Evolutionary conservation across 2,329 filamentous ascomycete species (phyloP), one percentile per base, ranked within the genome.

Genomic region (Sordariomycetes sp.): DNA sequence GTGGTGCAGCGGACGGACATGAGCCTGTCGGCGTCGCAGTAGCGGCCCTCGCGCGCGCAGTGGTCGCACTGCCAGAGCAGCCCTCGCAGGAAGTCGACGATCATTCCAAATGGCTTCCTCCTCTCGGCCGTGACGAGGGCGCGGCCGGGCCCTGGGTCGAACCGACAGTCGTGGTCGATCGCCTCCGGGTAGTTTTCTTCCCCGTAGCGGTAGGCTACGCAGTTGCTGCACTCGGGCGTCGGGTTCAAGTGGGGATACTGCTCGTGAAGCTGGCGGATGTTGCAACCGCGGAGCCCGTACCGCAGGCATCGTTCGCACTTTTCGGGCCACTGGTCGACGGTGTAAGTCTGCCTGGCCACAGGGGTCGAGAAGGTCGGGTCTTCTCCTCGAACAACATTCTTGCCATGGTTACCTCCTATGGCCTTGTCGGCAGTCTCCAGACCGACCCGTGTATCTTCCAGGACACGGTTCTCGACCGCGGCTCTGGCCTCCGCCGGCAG

Each of bases 11-110:
- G 3, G 18, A 57, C 25, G 43, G 16, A 20, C 22, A 57, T 34
- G 40, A 51, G 24, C 12, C 55, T 48, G 25, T 59, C 58, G 32
- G 40, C 54, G 32, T 59, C 58, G 55, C 58, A 59, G 48, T 48
- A 16, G 14, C 28, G 35, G 24, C 55, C 53, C n/a, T 43, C 34
- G 10, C 6, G 16, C 8, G 32, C 37, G 35, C 58, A 59, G 16
- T 5, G 2, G 25, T 37, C 51, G 55, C 58, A 59, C 51, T 57
- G 55, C 55, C 55, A 57, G n/a, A 52, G 18, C 3, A 22, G 22
- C 8, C 10, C 10, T 2, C 16, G 20, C 4, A 32, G 12, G 22
- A 57, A 57, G 28, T n/a, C 3, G 43, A 51, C 28, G 2, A 37
- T n/a, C 43, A 4, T 2, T 25, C 11, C n/a, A 7, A 1, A 3